Conservation (phyloP, 441 rosid genomes). For the Kokia cookei region DNA sequence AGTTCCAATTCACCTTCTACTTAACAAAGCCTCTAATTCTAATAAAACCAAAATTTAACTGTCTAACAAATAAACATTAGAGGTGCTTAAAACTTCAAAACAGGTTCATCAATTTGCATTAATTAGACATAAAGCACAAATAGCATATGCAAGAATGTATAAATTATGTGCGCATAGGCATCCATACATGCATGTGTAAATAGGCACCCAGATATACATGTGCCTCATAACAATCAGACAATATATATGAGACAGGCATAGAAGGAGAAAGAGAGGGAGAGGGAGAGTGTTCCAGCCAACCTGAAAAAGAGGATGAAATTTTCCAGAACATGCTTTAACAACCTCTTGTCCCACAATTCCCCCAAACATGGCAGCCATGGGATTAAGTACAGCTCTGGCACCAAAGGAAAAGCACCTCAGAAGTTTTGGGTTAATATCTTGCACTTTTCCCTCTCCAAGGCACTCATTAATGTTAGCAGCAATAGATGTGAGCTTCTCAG, state of each 20-base stretch:
- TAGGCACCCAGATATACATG: not conserved
- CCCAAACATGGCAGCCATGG: conserved; percentile 99
- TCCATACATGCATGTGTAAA: not conserved
- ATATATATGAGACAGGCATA: not conserved
- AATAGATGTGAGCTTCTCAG: conserved; percentile 55
- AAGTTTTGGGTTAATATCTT: conserved; percentile 60
- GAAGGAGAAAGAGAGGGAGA: not conserved
- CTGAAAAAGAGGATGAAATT: conserved; percentile 97
- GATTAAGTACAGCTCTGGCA: conserved; percentile 90
- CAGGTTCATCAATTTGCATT: not conserved
- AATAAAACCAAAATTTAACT: not conserved
- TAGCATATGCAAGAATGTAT: not conserved
- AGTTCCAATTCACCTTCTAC: not conserved
- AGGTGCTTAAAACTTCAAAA: not conserved
- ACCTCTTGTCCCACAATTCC: conserved; percentile 98
- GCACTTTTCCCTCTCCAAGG: conserved; percentile 55
- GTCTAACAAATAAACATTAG: not conserved
- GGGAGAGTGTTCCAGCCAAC: conserved; percentile 24
- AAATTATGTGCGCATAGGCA: not conserved
- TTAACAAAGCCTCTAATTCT: not conserved
- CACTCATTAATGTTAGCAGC: conserved; percentile 53
- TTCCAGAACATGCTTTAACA: conserved; percentile 97
- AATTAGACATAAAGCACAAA: not conserved
- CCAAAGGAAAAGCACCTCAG: conserved; percentile 83
- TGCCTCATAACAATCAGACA: not conserved